Base-by-base conservation (phyloP, 179 eudicot genomes). In the Silene noctiflora region DNA sequence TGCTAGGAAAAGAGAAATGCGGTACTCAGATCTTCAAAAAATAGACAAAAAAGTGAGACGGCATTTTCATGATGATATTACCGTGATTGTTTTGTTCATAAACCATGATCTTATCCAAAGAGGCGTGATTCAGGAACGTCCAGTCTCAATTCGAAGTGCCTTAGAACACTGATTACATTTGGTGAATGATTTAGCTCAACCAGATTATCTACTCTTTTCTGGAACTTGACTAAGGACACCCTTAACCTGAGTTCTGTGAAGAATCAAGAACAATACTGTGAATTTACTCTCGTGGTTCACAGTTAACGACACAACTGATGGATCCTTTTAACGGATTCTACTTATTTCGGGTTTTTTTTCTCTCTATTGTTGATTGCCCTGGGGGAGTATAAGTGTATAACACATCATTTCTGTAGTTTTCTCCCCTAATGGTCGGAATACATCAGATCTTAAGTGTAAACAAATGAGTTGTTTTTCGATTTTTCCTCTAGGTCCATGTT, bases 41-140 rank as follows among this genome's bases (percentile, higher is more conserved):
- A 87, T 91, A 20, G 91, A 87, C 80, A 86, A 84, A 82, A 85
- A 84, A 84, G 90, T 87, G 69, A 82, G 96, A 53, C 93, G 96
- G 20, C 88, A 87, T 89, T 89, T 91, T 77, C 96, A 91, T 60
- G 96, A 91, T 59, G 96, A 91, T 80, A 91, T 91, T 76, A 79
- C 93, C 17, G 96, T 89, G 24, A 80, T 87, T 60, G 91, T 91
- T 56, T 78, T 91, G 75, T 91, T 89, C 83, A 72, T 91, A 31
- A 85, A 91, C 81, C 91, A 91, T 72, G 96, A 91, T 76, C 83
- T 84, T 35, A 80, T 88, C 73, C 78, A 85, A 8, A 83, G 87
- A 83, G 88, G 94, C 75, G 42, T 42, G n/a, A 84, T 75, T 42
- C 87, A 83, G 72, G 83, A 78, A 62, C 80, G 84, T 76, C 86